Percentiles rank a stretch among this genome's conserved stretches.
These are phyloP conservation scores for Linnemannia exigua DNA, from an alignment of 192 early-diverging fungal species.

Conservation along the genomic window DNA sequence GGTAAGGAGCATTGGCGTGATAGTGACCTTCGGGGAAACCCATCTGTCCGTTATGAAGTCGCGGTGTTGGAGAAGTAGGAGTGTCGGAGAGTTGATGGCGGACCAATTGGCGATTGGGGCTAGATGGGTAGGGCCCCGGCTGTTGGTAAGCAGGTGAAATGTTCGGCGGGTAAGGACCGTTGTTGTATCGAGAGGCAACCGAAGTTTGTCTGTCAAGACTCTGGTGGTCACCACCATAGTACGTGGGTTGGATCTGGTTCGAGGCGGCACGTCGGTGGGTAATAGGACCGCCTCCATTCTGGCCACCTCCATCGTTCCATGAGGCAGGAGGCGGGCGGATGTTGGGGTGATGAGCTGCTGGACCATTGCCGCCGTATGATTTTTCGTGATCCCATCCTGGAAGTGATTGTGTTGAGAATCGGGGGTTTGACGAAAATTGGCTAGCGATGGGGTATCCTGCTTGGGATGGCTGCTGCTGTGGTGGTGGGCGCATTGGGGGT, in stretches of 20 bases:
- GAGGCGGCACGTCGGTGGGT: slow-evolving; percentile 45
- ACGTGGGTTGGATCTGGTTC: slow-evolving; percentile 47
- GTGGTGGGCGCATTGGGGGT: slow-evolving; percentile 19
- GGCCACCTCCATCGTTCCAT: slow-evolving; percentile 28
- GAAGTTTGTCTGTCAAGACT: slow-evolving; percentile 37
- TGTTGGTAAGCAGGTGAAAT: slow-evolving; percentile 8
- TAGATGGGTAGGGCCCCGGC: slow-evolving; percentile 14
- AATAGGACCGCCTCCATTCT: slow-evolving; percentile 17
- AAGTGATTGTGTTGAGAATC: slow-evolving; percentile 47
- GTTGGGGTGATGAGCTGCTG: slow-evolving; percentile 30
- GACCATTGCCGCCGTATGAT: slow-evolving; percentile 25
- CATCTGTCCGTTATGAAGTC: slow-evolving; percentile 16
- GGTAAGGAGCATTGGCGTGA: slow-evolving; percentile 14
- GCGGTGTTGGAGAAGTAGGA: slow-evolving; percentile 2
- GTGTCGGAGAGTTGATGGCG: slow-evolving; percentile 39
- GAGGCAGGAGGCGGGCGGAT: slow-evolving; percentile 23
- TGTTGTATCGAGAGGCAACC: slow-evolving; percentile 30
- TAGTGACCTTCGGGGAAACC: slow-evolving; percentile 34
- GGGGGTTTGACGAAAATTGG: slow-evolving; percentile 36
- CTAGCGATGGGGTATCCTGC: slow-evolving; percentile 31
- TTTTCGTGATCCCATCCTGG: slow-evolving; percentile 51
- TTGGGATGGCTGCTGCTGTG: not conserved
- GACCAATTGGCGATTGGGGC: slow-evolving; percentile 35
- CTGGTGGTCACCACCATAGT: slow-evolving; percentile 27
- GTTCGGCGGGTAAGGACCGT: slow-evolving; percentile 32